These are phyloP conservation scores for Colletotrichum gigasporum DNA, from an alignment of 2,329 filamentous ascomycete genomes.

Conservation along the genomic window DNA sequence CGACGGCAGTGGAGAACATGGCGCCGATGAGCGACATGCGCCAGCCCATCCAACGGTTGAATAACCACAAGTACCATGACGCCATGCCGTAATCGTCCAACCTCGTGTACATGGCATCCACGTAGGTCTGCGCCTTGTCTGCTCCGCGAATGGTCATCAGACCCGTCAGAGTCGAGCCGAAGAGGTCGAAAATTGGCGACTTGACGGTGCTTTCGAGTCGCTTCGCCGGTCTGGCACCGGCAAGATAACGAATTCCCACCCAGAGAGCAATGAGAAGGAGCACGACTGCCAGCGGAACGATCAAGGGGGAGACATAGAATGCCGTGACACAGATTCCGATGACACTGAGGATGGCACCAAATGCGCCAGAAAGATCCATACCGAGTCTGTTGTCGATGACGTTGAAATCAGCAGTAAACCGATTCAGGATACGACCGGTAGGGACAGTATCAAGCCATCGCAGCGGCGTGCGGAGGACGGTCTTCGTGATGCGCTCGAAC, in stretches of 20 bases:
- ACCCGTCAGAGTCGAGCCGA: constrained; percentile 76
- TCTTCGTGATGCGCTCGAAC: constrained; percentile 73
- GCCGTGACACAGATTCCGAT: constrained; percentile 74
- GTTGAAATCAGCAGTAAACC: constrained; percentile 82
- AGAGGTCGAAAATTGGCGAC: constrained; percentile 83
- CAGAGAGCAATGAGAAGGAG: constrained; percentile 67
- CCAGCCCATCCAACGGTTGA: constrained; percentile 82
- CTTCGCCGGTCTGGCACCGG: constrained; percentile 79
- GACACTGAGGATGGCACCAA: constrained; percentile 69
- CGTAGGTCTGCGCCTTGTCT: constrained; percentile 72
- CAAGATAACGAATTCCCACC: constrained; percentile 70
- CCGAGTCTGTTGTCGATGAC: constrained; percentile 75
- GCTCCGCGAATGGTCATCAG: constrained; percentile 81
- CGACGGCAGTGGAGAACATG: constrained; percentile 72
- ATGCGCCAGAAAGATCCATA: constrained; percentile 68
- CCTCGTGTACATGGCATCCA: constrained; percentile 73
- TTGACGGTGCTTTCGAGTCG: constrained; percentile 80
- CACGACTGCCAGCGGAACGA: constrained; percentile 69
- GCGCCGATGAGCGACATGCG: constrained; percentile 76
- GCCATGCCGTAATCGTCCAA: constrained; percentile 75
- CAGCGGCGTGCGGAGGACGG: constrained; percentile 77
- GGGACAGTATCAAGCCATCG: constrained; percentile 85
- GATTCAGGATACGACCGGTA: constrained; percentile 78
- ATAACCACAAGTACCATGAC: constrained; percentile 74
- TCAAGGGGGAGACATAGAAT: constrained; percentile 72